phyloP scores from a whole-genome alignment of 2,329 filamentous ascomycete species.

The Pleurostoma richardsiae region DNA sequence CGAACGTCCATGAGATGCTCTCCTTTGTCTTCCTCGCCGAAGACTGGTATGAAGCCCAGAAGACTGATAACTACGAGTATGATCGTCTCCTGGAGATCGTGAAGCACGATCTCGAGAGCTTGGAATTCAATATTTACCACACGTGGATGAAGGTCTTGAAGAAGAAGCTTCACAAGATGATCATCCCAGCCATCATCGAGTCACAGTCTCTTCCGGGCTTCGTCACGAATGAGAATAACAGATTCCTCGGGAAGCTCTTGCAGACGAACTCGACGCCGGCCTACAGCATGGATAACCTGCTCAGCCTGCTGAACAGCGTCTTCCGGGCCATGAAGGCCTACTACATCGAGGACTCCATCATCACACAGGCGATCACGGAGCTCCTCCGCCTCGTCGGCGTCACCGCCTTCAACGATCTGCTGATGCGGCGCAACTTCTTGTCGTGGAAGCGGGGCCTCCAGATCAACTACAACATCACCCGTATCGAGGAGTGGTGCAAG shows the following conservation, averaged over 20 bases:
- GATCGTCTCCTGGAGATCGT: slow-evolving; percentile 96
- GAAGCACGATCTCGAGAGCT: slow-evolving; percentile 95
- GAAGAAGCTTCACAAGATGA: slow-evolving; percentile 99
- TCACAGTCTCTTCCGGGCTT: slow-evolving; percentile 97
- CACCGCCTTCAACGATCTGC: slow-evolving; percentile 94
- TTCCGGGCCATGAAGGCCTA: slow-evolving; percentile 99
- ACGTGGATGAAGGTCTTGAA: slow-evolving; percentile 99
- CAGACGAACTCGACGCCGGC: slow-evolving; percentile 85
- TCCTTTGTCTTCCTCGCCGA: slow-evolving; percentile 98
- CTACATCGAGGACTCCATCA: slow-evolving; percentile 93
- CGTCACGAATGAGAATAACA: slow-evolving; percentile 96
- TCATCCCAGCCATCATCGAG: slow-evolving; percentile 98
- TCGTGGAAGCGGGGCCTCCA: slow-evolving; percentile 99
- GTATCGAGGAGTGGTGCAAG: slow-evolving; percentile 99
- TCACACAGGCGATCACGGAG: slow-evolving; percentile 93
- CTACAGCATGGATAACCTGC: slow-evolving; percentile 99
- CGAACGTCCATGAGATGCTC: slow-evolving; percentile 99
- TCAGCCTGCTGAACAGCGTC: slow-evolving; percentile 92
- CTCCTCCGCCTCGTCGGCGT: slow-evolving; percentile 89
- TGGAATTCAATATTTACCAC: slow-evolving; percentile 99
- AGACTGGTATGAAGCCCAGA: slow-evolving; percentile 99
- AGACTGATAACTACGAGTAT: slow-evolving; percentile 99
- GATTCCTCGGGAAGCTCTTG: slow-evolving; percentile 94
- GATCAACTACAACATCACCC: slow-evolving; percentile 99
- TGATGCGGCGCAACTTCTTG: slow-evolving; percentile 97